These are phyloP conservation scores for Cladosporium sp. DNA, from an alignment of 2,329 filamentous ascomycete species.

Conservation along the genomic window DNA sequence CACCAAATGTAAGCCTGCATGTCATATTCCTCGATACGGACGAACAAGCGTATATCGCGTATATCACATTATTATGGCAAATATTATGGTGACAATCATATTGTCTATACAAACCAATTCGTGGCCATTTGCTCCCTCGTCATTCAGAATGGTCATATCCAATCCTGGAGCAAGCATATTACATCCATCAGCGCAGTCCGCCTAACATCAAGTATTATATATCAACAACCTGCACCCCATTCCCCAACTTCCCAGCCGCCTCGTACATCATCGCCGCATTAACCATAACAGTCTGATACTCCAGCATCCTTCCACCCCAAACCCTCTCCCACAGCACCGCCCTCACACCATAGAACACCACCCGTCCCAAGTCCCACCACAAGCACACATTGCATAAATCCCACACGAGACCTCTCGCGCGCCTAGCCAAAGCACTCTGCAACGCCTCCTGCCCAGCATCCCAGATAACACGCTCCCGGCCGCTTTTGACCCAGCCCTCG, in stretches of 20 bases:
- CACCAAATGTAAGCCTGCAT: neutral
- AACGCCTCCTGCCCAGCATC: slow-evolving; percentile 71
- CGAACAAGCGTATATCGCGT: neutral
- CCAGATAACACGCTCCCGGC: slow-evolving; percentile 69
- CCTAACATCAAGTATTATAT: slow-evolving; percentile 22
- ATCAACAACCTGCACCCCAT: slow-evolving; percentile 43
- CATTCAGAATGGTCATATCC: neutral
- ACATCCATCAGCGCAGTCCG: neutral
- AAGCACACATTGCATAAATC: slow-evolving; percentile 41
- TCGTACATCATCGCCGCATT: slow-evolving; percentile 60
- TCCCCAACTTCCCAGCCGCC: slow-evolving; percentile 51
- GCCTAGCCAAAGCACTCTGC: slow-evolving; percentile 60
- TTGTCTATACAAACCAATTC: neutral
- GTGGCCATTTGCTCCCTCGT: neutral
- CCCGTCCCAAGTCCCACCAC: slow-evolving; percentile 54
- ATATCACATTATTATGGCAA: neutral
- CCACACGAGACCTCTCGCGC: slow-evolving; percentile 38
- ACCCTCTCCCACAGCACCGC: slow-evolving; percentile 61
- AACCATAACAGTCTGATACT: slow-evolving; percentile 53
- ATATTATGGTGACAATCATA: neutral
- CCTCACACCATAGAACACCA: slow-evolving; percentile 54
- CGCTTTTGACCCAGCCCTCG: slow-evolving; percentile 47
- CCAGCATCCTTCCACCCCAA: slow-evolving; percentile 55
- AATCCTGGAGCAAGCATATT: too few species aligned
- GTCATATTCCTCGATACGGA: neutral